Evolutionary conservation across 139 green algal genomes (phyloP), one percentile per base, ranked within the genome.

Genomic region (Chlamydomonas applanata): DNA sequence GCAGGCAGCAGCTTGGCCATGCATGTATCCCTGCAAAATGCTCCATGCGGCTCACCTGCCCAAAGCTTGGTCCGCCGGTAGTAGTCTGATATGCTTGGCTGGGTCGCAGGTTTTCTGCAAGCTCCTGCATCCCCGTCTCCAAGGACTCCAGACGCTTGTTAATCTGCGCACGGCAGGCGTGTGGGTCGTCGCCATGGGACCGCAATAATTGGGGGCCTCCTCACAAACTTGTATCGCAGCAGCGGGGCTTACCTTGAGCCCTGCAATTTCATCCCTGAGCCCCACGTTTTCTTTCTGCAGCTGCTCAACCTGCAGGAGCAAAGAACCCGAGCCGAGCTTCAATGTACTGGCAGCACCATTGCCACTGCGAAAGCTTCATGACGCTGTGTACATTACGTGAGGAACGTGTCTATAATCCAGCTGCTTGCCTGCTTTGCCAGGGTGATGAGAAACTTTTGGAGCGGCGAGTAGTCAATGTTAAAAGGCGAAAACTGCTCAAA

Each of bases 71-170:
- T n/a, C 34, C 30, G 53, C 30, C 7, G 29, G 30, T 44, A 46
- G 20, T 11, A 46, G 20, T 11, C n/a, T 33, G 25, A 60, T 64
- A 36, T 7, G 32, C 35, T 54, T 20, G 64, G 40, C 7, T 40
- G 27, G 34, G 29, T 2, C 19, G 64, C 17, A 40, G 64, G 71
- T 25, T 29, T 9, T 86, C 80, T 30, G 80, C 65, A 5, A 85
- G 71, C 71, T 85, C 80, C 57, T 85, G 80, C 45, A 85, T 44
- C 0, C 80, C 77, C 57, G 77, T 36, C 66, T 85, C 80, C 34
- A 85, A 49, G 0, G 65, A 36, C 17, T 82, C 75, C 11, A 85
- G 44, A 2, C 80, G 75, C 46, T 76, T 69, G 20, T 34, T 46
- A 22, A 81, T 44, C 79, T 85, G 74, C 29, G 24, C 20, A 19